Conservation (phyloP, 1,139 yeast genomes). For the Taphrina wiesneri region DNA sequence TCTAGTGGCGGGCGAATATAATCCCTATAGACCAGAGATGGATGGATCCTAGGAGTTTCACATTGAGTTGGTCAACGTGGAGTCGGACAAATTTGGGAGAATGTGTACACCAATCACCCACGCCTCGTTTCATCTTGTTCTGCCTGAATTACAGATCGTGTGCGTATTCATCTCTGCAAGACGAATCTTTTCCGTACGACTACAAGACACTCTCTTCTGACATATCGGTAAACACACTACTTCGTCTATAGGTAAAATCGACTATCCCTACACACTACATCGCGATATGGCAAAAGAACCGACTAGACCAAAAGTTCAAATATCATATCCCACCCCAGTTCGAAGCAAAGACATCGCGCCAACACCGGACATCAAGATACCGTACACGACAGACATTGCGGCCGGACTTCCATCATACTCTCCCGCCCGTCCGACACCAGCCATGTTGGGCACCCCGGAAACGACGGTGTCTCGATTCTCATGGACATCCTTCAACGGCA, state of each 20-base stretch:
- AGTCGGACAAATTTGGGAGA: not conserved
- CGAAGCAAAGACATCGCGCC: not conserved
- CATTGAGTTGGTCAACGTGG: not conserved
- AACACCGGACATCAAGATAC: too few relatives aligned
- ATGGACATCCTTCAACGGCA: not conserved
- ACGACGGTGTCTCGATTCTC: not conserved
- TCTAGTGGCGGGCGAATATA: constrained; percentile 15
- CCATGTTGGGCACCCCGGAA: not conserved
- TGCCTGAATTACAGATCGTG: too few relatives aligned
- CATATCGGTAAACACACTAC: too few relatives aligned
- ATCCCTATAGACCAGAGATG: constrained; percentile 18
- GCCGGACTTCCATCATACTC: not conserved
- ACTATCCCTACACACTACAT: not conserved
- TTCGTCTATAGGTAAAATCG: too few relatives aligned
- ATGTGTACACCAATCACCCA: not conserved
- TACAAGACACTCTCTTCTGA: too few relatives aligned
- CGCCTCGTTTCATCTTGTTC: not conserved
- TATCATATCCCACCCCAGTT: not conserved
- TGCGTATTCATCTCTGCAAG: too few relatives aligned
- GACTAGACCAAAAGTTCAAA: not conserved
- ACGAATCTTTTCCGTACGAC: too few relatives aligned
- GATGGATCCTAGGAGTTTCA: not conserved
- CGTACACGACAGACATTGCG: not conserved
- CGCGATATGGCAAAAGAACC: not conserved
- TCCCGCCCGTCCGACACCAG: not conserved